These are phyloP conservation scores for Pseudogymnoascus sp. DNA, from an alignment of 2,329 filamentous ascomycete species.

Conservation along the genomic window DNA sequence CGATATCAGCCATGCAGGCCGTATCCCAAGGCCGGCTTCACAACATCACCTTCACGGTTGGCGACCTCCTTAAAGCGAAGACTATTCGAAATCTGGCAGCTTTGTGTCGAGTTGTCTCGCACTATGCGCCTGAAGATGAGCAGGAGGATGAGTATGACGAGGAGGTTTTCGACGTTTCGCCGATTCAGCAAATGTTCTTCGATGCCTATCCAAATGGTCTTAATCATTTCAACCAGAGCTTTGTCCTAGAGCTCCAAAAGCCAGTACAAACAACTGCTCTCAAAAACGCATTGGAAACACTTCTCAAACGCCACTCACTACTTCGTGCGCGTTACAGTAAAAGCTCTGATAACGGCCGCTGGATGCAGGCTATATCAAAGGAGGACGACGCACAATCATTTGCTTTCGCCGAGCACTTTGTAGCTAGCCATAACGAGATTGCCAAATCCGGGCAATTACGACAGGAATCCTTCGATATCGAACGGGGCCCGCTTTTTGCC, in stretches of 20 bases:
- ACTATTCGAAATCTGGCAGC: conserved; percentile 12
- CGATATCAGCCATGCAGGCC: conserved; percentile 21
- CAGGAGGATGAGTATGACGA: conserved; percentile 10
- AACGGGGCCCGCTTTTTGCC: conserved; percentile 17
- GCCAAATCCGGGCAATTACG: conserved; percentile 26
- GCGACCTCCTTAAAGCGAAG: conserved; percentile 18
- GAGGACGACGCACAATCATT: conserved; percentile 22
- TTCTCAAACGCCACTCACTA: conserved; percentile 34
- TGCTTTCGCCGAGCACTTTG: conserved; percentile 35
- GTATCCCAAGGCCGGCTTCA: conserved; percentile 12
- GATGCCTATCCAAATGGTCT: conserved; percentile 14
- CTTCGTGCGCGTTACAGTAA: conserved; percentile 31
- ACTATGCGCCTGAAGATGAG: background rate
- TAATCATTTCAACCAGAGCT: conserved; percentile 25
- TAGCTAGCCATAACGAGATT: conserved; percentile 27
- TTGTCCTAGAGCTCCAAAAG: conserved; percentile 15
- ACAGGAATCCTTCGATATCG: conserved; percentile 24
- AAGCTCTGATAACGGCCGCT: conserved; percentile 22
- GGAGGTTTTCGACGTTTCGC: conserved; percentile 18
- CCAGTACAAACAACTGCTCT: conserved; percentile 5
- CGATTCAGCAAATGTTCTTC: conserved; percentile 24
- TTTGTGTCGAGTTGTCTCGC: background rate
- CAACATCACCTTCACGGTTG: conserved; percentile 14
- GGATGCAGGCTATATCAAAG: conserved; percentile 29
- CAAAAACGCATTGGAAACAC: conserved; percentile 23